phyloP scores from a whole-genome alignment of 352 stramenopile genomes.

The Pythium scleroteichum region DNA sequence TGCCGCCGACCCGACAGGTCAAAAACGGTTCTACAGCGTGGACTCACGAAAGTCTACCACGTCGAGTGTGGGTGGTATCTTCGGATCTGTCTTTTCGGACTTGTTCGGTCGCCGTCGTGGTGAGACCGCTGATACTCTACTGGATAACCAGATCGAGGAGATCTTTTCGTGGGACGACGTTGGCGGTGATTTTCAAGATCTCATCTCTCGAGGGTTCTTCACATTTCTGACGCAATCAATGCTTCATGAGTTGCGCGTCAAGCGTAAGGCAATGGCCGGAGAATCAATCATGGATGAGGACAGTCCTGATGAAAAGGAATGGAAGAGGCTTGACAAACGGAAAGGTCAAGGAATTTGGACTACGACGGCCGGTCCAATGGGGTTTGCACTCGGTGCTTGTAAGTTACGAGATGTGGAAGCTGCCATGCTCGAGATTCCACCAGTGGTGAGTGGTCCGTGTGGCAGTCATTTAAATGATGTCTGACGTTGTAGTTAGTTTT shows the following conservation, averaged over 20 bases:
- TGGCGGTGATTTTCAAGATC: slow-evolving; percentile 51
- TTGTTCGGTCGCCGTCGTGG: slow-evolving; percentile 65
- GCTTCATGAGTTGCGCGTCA: slow-evolving; percentile 42
- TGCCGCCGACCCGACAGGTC: background rate
- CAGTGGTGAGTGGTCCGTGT: slow-evolving; percentile 32
- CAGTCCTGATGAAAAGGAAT: slow-evolving; percentile 30
- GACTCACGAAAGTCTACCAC: slow-evolving; percentile 44
- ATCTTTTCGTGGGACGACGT: slow-evolving; percentile 78
- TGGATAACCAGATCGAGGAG: slow-evolving; percentile 44
- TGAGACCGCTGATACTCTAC: slow-evolving; percentile 48
- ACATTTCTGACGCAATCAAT: slow-evolving; percentile 48
- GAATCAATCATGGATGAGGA: slow-evolving; percentile 18
- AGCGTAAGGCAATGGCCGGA: slow-evolving; percentile 26
- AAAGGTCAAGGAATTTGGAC: slow-evolving; percentile 71
- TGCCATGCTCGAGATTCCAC: slow-evolving; percentile 65
- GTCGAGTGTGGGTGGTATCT: slow-evolving; percentile 33
- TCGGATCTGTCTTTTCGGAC: slow-evolving; percentile 67
- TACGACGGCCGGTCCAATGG: slow-evolving; percentile 54
- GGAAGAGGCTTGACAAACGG: slow-evolving; percentile 37
- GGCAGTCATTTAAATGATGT: slow-evolving; percentile 1
- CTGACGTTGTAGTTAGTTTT: slow-evolving; percentile 38
- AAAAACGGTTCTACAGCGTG: slow-evolving; percentile 54
- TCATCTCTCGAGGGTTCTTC: slow-evolving; percentile 71
- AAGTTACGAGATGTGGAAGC: slow-evolving; percentile 64
- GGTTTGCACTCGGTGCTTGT: slow-evolving; percentile 52